A percentile compares a stretch with the other conserved stretches of the same genome.
These are phyloP conservation scores for Podospora australis DNA, from an alignment of 495 filamentous ascomycete species.

Conservation along the genomic window DNA sequence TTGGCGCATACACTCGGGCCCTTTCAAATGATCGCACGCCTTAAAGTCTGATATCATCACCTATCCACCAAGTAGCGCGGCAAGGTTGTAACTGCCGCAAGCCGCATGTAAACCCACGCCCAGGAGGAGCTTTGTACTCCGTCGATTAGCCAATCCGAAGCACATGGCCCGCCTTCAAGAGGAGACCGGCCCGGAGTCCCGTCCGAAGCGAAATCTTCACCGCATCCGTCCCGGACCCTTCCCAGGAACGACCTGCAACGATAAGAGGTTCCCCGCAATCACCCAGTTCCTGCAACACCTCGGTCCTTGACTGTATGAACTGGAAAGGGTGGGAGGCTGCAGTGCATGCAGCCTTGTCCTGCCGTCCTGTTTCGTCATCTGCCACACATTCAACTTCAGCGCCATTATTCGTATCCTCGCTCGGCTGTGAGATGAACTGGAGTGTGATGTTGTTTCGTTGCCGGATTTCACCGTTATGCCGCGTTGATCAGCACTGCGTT, in stretches of 20 bases:
- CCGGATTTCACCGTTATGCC: slow-evolving; percentile 10
- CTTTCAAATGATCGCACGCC: background rate
- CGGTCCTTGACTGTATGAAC: slow-evolving; percentile 7
- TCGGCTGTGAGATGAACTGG: too few species aligned
- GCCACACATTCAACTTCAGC: slow-evolving; percentile 3
- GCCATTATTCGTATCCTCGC: too few species aligned
- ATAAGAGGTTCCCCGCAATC: slow-evolving; percentile 1
- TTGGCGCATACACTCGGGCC: background rate
- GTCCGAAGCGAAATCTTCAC: slow-evolving; percentile 10
- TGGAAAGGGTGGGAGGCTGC: too few species aligned
- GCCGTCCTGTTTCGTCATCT: slow-evolving; percentile 6
- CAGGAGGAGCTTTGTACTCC: slow-evolving; percentile 2
- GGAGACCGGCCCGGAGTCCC: slow-evolving; percentile 21
- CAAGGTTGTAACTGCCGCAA: background rate
- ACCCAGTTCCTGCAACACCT: slow-evolving; percentile 10
- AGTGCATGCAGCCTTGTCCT: background rate
- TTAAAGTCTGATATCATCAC: background rate
- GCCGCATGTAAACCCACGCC: slow-evolving; percentile 6
- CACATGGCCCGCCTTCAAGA: slow-evolving; percentile 3
- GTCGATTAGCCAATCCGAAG: slow-evolving; percentile 8
- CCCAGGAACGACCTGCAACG: slow-evolving; percentile 2
- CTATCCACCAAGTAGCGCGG: background rate
- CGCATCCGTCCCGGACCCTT: slow-evolving; percentile 7
- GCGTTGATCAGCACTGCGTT: slow-evolving; percentile 10
- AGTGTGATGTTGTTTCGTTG: too few species aligned